Base-by-base conservation (phyloP, 139 green algal genomes). In the Zygnema cylindricum region DNA sequence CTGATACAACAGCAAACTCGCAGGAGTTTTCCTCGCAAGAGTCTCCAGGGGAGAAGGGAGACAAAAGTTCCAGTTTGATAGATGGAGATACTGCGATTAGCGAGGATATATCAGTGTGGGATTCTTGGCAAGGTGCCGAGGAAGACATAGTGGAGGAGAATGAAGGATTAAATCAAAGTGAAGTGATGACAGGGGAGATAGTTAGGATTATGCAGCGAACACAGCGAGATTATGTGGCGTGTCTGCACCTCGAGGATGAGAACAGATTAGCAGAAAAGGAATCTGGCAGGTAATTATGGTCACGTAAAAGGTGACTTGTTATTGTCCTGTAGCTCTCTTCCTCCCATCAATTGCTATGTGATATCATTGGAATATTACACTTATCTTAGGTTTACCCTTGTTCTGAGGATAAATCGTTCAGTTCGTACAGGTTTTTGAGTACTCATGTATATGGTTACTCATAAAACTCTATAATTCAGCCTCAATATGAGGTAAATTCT, bases 151-250 rank as follows among this genome's bases (percentile, higher is more conserved):
- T 63, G 16, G 16, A 63, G 49, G 49, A 7, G 7, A 16, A 63
- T 63, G 7, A 63, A 63, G 16, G 16, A 25, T 16, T 63, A 16
- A 7, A 63, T 11, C 7, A 79, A 79, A 3, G 83, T 30, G 16
- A 40, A 38, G 81, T 87, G 21, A 55, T 63, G 23, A 87, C 81
- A 38, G 81, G 81, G 30, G 81, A 87, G 81, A 69, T 87, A 42
- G 81, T 87, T 22, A 69, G n/a, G 2, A 79, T 87, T 2, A 42
- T 87, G 32, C 81, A 87, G 81, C 55, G 81, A 33, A 7, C 35
- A 43, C 40, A 83, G 81, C 2, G 77, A 36, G 81, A 87, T 49
- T 78, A 78, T 43, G 81, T 87, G 25, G 81, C 81, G 32, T 87
- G 81, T 40, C 7, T 87, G 81, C 39, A 79, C 23, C 2, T n/a